Conservation (phyloP, 2,329 filamentous ascomycete species). For the Blastomyces emzantsi region DNA sequence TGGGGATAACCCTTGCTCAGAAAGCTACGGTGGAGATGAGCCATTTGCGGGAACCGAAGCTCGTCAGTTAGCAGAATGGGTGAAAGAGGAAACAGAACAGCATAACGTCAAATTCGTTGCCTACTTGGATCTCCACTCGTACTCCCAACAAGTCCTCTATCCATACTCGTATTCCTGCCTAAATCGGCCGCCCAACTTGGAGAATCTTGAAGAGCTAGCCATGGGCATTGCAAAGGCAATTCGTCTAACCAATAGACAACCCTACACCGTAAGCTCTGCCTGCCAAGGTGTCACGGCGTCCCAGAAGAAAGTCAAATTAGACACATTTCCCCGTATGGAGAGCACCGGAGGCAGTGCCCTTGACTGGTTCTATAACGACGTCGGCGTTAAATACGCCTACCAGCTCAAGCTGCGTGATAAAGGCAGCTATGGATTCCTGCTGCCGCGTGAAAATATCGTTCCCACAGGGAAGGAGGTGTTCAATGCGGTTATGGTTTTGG, state of each 20-base stretch:
- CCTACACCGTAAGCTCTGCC: conserved; percentile 69
- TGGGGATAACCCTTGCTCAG: conserved; percentile 74
- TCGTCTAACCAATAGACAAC: conserved; percentile 64
- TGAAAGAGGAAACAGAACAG: conserved; percentile 62
- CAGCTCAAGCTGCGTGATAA: conserved; percentile 90
- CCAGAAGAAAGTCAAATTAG: conserved; percentile 22
- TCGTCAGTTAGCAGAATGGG: conserved; percentile 67
- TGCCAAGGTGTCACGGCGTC: conserved; percentile 65
- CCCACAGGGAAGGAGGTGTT: conserved; percentile 84
- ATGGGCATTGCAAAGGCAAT: conserved; percentile 85
- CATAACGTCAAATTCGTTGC: conserved; percentile 70
- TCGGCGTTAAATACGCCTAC: conserved; percentile 74
- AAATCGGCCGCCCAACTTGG: conserved; percentile 68
- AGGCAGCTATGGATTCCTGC: conserved; percentile 85
- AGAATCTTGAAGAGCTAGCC: conserved; percentile 86
- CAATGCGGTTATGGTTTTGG: conserved; percentile 73
- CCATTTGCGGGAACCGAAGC: conserved; percentile 81
- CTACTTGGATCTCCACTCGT: conserved; percentile 84
- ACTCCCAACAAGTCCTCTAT: conserved; percentile 89
- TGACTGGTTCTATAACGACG: conserved; percentile 90
- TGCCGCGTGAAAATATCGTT: conserved; percentile 78
- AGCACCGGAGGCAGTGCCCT: conserved; percentile 74
- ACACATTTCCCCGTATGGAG: conserved; percentile 52
- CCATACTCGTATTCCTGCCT: conserved; percentile 83
- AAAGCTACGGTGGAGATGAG: conserved; percentile 73